Base-by-base conservation (phyloP, 306 rosid species). In the Cucurbita maxima region DNA sequence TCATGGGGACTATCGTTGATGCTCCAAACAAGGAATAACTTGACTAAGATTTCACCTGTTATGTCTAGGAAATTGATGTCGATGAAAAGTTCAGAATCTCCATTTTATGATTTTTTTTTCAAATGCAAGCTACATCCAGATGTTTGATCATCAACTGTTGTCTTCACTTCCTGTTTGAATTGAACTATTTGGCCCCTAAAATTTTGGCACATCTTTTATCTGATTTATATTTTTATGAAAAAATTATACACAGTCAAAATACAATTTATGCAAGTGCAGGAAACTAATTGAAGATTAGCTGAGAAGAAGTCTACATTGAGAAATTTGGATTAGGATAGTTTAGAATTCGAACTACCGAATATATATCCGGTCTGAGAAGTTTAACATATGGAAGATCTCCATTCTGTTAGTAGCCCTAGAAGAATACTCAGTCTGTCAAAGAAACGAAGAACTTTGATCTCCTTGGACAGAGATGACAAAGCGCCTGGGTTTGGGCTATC, bases 381-480 rank as follows among this genome's bases (percentile, higher is more conserved):
- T 56, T 19, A 69, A 71, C 11, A 38, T 19, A 90, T 93, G 98
- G 97, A 90, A 62, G 90, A 87, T 76, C 88, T 86, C 5, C 82
- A 66, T 76, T 90, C 97, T 34, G 92, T 88, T 3, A 87, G 86
- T 80, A 90, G 97, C 60, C 98, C 97, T 8, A 86, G 98, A 79
- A 82, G 97, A 85, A 86, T 78, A 45, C 85, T 86, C 52, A 90
- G 96, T 73, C 44, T 93, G 25, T 87, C 94, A 7, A 87, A 82
- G 82, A 81, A 76, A 69, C 81, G 84, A 64, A 79, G 87, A 75
- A 82, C 88, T 62, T 77, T 84, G 6, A 84, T 86, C 18, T 83
- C 85, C 6, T 79, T 83, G 1, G 89, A 84, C 22, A 48, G 79
- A 4, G 94, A 87, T 70, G 86, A 79, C 22, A 85, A 63, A 85